Evolutionary conservation across 2,329 filamentous ascomycete genomes (phyloP), one percentile per base, ranked within the genome.

Genomic region (Botryosphaeria agaves): DNA sequence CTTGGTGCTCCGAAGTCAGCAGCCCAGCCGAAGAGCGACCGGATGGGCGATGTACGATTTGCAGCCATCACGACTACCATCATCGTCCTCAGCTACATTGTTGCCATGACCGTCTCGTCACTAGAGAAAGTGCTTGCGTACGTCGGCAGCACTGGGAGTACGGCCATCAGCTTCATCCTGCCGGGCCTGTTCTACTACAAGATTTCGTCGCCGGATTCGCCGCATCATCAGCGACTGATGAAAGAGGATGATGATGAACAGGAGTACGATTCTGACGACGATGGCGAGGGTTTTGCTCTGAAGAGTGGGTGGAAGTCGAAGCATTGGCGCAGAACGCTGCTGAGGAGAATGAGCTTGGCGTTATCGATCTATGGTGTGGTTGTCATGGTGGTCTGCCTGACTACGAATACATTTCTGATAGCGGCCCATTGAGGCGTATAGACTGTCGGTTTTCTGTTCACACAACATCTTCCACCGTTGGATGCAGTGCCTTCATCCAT

Each of bases 141-240:
- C 42, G 89, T 98, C 7, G 89, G 89, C 21, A 84, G 78, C 43
- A 98, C 89, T 0, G 89, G 89, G 31, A 87, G 78, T 30, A 98
- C 89, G 0, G 83, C 82, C 36, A 98, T 98, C 44, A 92, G 82
- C 37, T 98, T 98, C 51, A 95, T 98, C 40, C 66, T 98, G 0
- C 89, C 89, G 0, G 89, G 89, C 0, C 57, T 98, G 3, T 98
- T 98, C 53, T 98, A 95, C 55, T 98, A 95, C 59, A 95, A 95
- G 56, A 95, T 98, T 36, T 91, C 83, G 8, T 74, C 82, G 15
- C 89, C 89, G 0, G 78, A 93, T 32, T 87, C 81, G 26, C 68
- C 76, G 17, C 73, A 87, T 38, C 84, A 94, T 43, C 87, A 93
- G 49, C 72, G 78, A 9, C 61, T 95, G 7, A 62, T 83, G 38